phyloP scores from a whole-genome alignment of 441 rosid species.

The Erysimum pusillum region DNA sequence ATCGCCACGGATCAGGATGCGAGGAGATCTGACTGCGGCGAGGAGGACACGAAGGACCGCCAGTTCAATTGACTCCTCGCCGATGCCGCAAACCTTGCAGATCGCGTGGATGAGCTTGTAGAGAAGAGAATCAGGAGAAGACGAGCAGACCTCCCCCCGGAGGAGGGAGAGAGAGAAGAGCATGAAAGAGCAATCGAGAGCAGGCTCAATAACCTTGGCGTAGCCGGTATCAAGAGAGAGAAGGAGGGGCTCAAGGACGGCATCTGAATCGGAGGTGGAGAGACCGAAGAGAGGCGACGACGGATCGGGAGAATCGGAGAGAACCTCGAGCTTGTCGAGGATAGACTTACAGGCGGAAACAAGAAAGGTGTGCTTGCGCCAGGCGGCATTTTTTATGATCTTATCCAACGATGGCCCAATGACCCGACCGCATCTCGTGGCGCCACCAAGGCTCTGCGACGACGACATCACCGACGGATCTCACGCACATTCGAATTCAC shows the following conservation, averaged over 20 bases:
- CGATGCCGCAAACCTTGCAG: constrained; percentile 69
- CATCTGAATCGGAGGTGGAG: constrained; percentile 69
- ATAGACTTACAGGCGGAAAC: constrained; percentile 87
- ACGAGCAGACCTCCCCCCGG: constrained; percentile 64
- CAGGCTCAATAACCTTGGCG: constrained; percentile 80
- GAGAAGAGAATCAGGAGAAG: constrained; percentile 37
- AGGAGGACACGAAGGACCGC: constrained; percentile 80
- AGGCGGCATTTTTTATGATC: constrained; percentile 92
- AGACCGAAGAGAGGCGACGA: constrained; percentile 64
- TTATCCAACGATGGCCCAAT: constrained; percentile 84
- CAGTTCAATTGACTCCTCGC: constrained; percentile 80
- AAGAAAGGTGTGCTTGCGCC: constrained; percentile 91
- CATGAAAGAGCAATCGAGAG: constrained; percentile 81
- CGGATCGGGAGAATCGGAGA: constrained; percentile 60
- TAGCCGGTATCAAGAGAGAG: constrained; percentile 77
- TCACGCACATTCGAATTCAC: constrained; percentile 31
- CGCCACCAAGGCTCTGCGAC: constrained; percentile 80
- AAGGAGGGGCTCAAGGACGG: constrained; percentile 67
- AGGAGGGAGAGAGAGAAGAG: constrained; percentile 76
- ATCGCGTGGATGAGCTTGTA: constrained; percentile 61
- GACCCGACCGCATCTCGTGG: constrained; percentile 78
- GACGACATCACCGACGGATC: constrained; percentile 56
- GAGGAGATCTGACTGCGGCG: constrained; percentile 77
- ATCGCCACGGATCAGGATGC: constrained; percentile 82
- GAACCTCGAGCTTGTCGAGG: constrained; percentile 77